Base-by-base conservation (phyloP, 1,139 yeast species). In the Entelexis sorbosivorans region DNA sequence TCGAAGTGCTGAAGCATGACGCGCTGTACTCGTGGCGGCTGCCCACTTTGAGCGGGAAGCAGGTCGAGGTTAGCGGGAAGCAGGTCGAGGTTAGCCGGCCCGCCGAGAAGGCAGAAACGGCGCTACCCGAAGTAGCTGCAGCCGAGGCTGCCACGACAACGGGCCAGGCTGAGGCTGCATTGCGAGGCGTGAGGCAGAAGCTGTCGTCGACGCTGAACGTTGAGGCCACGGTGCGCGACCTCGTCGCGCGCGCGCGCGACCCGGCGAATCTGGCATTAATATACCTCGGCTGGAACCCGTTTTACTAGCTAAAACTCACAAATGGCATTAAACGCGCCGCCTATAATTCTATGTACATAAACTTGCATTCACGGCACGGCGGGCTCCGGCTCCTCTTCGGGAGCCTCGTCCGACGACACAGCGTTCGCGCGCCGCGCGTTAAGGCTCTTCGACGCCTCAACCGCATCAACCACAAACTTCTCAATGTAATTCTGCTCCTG, bases 11-110 rank as follows among this genome's bases (percentile, higher is more conserved):
- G 58, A 73, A 83, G 59, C 87, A 93, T 76, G 98, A 93, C 72
- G 97, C 98, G 0, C 73, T 93, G 52, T 89, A 89, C 62, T 76
- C 85, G 1, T 91, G 98, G 98, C 78, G 82, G 1, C 71, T 86
- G 44, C 82, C 95, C 0, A 91, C 93, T 0, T 65, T 83, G 14
- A 64, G 82, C 52, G 26, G 33, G 13, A 62, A 60, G 49, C 44
- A 59, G 6, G 49, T 60, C 19, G 66, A 61, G 29, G 61, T 55
- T 16, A 64, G 26, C 10, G 32, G n/a, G 14, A n/a, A n/a, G 49
- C 44, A 59, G 6, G 49, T 60, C 19, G 66, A 61, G 29, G 61
- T 55, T 16, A 64, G 26, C 10, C 35, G n/a, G 14, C 44, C 32
- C 36, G 44, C 35, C 17, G 39, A 35, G 7, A 42, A 33, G 34